A percentile compares a stretch with the other conserved stretches of the same genome.
Evolutionary conservation across 495 filamentous ascomycete genomes (phyloP).

Genomic region (Penicillium chermesinum): DNA sequence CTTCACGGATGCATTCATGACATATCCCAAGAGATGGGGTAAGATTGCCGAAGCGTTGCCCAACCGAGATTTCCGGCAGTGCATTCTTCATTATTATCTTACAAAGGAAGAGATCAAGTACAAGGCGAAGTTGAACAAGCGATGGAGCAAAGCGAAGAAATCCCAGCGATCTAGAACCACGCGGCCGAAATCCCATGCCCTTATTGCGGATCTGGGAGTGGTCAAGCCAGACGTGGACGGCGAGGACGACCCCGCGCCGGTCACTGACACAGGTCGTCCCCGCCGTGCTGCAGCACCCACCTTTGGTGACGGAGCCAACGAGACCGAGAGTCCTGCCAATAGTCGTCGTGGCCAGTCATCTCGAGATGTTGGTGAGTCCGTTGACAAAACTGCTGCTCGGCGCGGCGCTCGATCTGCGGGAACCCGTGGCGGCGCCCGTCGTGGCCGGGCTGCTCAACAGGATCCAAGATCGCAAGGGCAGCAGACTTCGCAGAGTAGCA

Average conservation of each 20-base stretch:
- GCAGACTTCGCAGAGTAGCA: constrained; percentile 17
- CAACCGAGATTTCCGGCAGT: constrained; percentile 72
- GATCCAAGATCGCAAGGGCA: constrained; percentile 25
- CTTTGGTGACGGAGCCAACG: constrained; percentile 56
- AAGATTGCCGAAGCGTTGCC: constrained; percentile 73
- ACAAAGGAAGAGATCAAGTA: constrained; percentile 84
- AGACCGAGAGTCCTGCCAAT: constrained; percentile 38
- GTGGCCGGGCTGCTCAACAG: constrained; percentile 32
- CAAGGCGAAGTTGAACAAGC: constrained; percentile 72
- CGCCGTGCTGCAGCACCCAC: constrained; percentile 65
- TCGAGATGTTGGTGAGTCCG: constrained; percentile 45
- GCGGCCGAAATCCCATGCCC: constrained; percentile 67
- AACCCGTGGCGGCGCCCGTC: constrained; percentile 33
- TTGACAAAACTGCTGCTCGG: constrained; percentile 52
- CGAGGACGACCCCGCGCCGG: constrained; percentile 47
- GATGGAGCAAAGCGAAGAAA: constrained; percentile 59
- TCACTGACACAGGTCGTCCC: constrained; percentile 66
- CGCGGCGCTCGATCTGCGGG: constrained; percentile 43
- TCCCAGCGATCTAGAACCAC: constrained; percentile 39
- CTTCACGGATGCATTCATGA: constrained; percentile 75
- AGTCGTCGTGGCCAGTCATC: constrained; percentile 43
- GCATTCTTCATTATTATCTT: constrained; percentile 93
- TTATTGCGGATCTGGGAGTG: constrained; percentile 67
- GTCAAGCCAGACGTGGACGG: constrained; percentile 53
- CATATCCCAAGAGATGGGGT: constrained; percentile 86